Base-by-base conservation (phyloP, 805 yeast species). In the Vanderwaltozyma tropicalis region DNA sequence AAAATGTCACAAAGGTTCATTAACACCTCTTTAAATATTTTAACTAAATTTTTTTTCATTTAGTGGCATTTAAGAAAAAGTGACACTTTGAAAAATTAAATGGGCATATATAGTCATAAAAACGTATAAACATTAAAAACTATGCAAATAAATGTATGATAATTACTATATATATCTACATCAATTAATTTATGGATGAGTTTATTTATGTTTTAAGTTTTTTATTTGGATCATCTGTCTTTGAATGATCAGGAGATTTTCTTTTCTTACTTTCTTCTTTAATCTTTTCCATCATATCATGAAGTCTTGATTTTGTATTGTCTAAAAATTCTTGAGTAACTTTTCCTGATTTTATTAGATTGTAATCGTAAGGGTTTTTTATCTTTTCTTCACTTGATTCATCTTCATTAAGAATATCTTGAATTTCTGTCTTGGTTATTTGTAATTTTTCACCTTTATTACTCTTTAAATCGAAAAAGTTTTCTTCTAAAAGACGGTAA, bases 381-480 rank as follows among this genome's bases (percentile, higher is more conserved):
- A 28, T 14, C 9, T 26, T 37, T 5, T 24, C 34, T 11, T 28
- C 39, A 3, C 15, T 36, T 11, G 14, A 31, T 3, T 17, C 31
- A 9, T 47, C 45, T 41, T 56, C 63, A 6, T 53, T 48, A 15
- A 55, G 43, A 12, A 58, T 34, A n/a, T 40, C 34, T 11, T 36
- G 42, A 31, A 53, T 49, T 14, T 51, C 60, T 4, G 42, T 41
- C 7, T 49, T 44, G 2, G 47, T 37, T 9, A 57, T 52, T 31
- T 45, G 45, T 18, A 60, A 40, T 27, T 52, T 48, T 25, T 44
- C 58, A 11, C 57, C 53, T 45, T 59, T 60, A 37, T 60, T 60
- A 31, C 62, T 58, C 35, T 58, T 58, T 32, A 59, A 43, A 29
- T 54, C 55, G 22, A 60, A 57, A 38, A 60, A 60, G 34, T 50